Percentiles rank a stretch among this genome's conserved stretches.
phyloP scores from a whole-genome alignment of 176 grass and related monocot species.

The Triticum turgidum region DNA sequence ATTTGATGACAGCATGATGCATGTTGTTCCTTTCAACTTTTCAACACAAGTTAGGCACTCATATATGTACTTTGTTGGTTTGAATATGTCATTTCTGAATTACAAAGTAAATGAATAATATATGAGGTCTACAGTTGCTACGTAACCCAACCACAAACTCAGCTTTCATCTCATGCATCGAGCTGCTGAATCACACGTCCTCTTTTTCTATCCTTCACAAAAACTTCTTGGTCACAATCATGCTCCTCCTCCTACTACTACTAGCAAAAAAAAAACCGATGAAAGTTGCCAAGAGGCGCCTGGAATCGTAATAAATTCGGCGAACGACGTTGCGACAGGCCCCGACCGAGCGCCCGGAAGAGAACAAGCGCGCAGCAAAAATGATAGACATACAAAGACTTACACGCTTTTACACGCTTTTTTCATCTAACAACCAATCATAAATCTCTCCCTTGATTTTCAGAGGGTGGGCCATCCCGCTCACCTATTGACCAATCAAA shows the following conservation, averaged over 20 bases:
- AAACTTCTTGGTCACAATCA: not conserved
- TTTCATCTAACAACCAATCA: too few species aligned
- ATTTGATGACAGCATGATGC: too few species aligned
- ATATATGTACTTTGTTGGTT: not conserved
- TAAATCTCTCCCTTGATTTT: too few species aligned
- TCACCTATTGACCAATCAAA: too few species aligned
- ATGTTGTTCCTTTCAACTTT: not conserved
- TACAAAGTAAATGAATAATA: not conserved
- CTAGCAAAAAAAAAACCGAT: not conserved
- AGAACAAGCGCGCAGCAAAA: conserved; percentile 28
- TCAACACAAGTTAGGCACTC: not conserved
- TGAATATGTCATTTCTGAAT: not conserved
- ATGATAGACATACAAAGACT: too few species aligned
- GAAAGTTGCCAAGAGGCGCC: not conserved
- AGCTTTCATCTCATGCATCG: conserved; percentile 22
- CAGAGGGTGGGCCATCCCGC: too few species aligned
- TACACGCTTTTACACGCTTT: too few species aligned
- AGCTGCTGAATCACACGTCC: not conserved
- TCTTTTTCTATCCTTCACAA: not conserved
- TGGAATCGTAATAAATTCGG: conserved; percentile 35
- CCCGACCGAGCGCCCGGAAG: conserved; percentile 22
- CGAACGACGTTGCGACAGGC: conserved; percentile 13
- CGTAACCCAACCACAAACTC: not conserved
- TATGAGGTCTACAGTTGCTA: not conserved
- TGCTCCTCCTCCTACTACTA: not conserved